A percentile compares a stretch with the other conserved stretches of the same genome.
Evolutionary conservation across 2,329 filamentous ascomycete species (phyloP).

Genomic region (Fusarium succisae): DNA sequence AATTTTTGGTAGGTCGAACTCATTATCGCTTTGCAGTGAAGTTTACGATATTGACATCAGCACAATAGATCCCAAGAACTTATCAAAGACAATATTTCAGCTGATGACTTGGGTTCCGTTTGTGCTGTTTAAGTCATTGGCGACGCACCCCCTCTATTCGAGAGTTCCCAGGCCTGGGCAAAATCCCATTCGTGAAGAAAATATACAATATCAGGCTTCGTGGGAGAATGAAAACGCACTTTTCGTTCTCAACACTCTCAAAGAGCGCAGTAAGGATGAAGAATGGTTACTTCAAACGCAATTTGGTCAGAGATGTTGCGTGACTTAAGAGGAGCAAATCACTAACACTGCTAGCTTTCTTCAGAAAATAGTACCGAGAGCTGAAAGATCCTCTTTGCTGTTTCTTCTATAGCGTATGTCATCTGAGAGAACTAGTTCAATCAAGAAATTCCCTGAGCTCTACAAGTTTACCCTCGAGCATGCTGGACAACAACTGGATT

Average conservation of each 20-base stretch:
- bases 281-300: conserved; percentile 7
- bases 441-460: not conserved
- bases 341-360: conserved; percentile 1
- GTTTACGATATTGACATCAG: not conserved
- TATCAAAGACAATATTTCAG: not conserved
- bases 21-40: not conserved
- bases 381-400: not conserved
- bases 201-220: not conserved
- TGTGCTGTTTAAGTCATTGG: not conserved
- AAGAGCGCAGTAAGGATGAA: not conserved
- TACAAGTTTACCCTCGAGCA: not conserved
- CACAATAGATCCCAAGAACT: not conserved
- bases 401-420: not conserved
- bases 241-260: not conserved
- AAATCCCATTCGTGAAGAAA: not conserved
- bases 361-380: not conserved
- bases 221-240: not conserved
- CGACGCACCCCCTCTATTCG: not conserved
- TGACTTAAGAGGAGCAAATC: not conserved
- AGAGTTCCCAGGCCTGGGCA: conserved; percentile 7
- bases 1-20: not conserved
- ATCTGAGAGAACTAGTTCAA: not conserved
- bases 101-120: not conserved
- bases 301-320: not conserved
- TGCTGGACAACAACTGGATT: not conserved